Conservation (phyloP, 1,139 yeast genomes). For the Tardiomyces blankii region DNA sequence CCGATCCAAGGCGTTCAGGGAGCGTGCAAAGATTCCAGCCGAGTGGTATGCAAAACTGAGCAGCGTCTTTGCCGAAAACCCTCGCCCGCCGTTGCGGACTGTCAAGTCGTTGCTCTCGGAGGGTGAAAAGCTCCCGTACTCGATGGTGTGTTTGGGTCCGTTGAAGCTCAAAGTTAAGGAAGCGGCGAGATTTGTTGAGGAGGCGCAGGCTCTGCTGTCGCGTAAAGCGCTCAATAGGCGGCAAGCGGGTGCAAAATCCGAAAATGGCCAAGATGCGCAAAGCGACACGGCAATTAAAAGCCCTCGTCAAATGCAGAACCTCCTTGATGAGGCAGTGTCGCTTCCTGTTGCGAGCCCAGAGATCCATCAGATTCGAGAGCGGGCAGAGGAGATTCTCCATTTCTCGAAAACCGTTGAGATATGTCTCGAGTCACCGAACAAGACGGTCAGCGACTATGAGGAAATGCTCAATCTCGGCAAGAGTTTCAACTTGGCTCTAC, state of each 20-base stretch:
- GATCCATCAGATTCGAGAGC: constrained; percentile 46
- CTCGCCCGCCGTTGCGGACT: constrained; percentile 38
- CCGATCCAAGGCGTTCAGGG: constrained; percentile 5
- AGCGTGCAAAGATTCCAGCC: constrained; percentile 29
- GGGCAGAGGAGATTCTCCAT: constrained; percentile 41
- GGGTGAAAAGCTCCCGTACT: constrained; percentile 40
- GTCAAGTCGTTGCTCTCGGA: constrained; percentile 39
- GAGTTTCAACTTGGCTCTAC: constrained; percentile 46
- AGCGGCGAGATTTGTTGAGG: constrained; percentile 43
- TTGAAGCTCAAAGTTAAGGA: constrained; percentile 34
- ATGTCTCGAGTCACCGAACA: constrained; percentile 11
- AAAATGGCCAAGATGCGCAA: constrained; percentile 8
- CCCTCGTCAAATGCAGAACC: constrained; percentile 22
- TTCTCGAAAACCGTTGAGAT: constrained; percentile 41
- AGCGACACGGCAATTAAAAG: constrained; percentile 16
- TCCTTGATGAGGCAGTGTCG: constrained; percentile 39
- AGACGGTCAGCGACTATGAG: constrained; percentile 17
- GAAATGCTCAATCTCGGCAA: constrained; percentile 37
- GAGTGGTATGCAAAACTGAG: constrained; percentile 44
- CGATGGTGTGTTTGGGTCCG: constrained; percentile 24
- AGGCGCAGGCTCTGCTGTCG: constrained; percentile 41
- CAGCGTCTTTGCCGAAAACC: constrained; percentile 29
- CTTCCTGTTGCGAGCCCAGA: constrained; percentile 47
- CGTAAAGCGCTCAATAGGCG: constrained; percentile 35
- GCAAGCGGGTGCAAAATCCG: constrained; percentile 5